Percentiles rank a stretch among this genome's conserved stretches.
Conservation (phyloP, 2,329 filamentous ascomycete species). For the Claviceps humidiphila region DNA sequence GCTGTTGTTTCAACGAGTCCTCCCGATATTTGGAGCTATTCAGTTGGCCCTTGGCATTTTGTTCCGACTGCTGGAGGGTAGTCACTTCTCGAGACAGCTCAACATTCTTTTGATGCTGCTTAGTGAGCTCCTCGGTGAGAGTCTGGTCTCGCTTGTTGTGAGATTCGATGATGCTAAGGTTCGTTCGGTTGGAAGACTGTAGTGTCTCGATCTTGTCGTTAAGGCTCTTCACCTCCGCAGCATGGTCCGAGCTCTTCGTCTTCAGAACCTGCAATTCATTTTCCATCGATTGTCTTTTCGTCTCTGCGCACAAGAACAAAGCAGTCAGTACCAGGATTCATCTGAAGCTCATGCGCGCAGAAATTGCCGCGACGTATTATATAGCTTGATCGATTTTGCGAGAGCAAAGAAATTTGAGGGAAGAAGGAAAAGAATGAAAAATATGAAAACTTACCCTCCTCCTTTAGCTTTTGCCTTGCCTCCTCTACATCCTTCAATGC, state of each 20-base stretch:
- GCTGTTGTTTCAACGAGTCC: constrained; percentile 78
- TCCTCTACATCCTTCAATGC: constrained; percentile 73
- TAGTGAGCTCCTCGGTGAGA: constrained; percentile 72
- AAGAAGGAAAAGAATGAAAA: constrained; percentile 3
- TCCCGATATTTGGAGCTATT: constrained; percentile 81
- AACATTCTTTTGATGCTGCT: constrained; percentile 78
- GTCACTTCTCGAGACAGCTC: constrained; percentile 74
- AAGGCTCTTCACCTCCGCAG: constrained; percentile 62
- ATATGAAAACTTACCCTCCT: constrained; percentile 51
- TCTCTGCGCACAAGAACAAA: constrained; percentile 42
- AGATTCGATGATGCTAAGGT: constrained; percentile 74
- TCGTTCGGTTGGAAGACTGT: constrained; percentile 85
- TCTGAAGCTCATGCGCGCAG: background rate
- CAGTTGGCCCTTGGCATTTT: constrained; percentile 66
- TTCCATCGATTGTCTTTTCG: constrained; percentile 58
- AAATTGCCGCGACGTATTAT: background rate
- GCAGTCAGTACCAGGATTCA: background rate
- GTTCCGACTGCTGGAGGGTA: constrained; percentile 67
- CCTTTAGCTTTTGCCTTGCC: constrained; percentile 64
- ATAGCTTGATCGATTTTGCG: background rate
- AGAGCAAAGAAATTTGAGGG: background rate
- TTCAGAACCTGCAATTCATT: constrained; percentile 70
- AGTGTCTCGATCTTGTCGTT: constrained; percentile 74
- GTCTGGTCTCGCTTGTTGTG: constrained; percentile 80
- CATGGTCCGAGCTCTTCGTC: constrained; percentile 59